A percentile compares a stretch with the other conserved stretches of the same genome.
phyloP scores from a whole-genome alignment of 2,329 filamentous ascomycete genomes.

The Trichoderma guizhouense region DNA sequence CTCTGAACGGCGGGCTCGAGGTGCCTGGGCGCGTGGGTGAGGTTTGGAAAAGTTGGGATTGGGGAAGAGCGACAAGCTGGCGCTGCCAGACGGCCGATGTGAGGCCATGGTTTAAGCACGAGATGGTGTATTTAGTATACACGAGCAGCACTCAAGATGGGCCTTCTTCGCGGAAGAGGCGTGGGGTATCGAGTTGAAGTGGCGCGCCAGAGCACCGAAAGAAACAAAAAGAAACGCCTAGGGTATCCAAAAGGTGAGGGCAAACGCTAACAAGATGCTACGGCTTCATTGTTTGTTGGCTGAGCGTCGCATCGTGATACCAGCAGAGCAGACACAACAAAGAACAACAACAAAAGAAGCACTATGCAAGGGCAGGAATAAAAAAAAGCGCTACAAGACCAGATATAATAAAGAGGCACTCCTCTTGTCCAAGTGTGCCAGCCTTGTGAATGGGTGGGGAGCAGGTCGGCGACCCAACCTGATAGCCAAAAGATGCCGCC shows the following conservation, averaged over 20 bases:
- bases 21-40: slow-evolving; percentile 35
- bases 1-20: slow-evolving; percentile 38
- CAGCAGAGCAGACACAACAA: slow-evolving; percentile 15
- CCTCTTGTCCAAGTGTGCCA: background rate
- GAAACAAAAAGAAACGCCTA: background rate
- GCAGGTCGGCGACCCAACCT: background rate
- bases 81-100: slow-evolving; percentile 35
- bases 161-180: slow-evolving; percentile 29
- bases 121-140: background rate
- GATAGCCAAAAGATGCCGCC: slow-evolving; percentile 4
- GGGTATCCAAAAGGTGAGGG: slow-evolving; percentile 19
- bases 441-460: slow-evolving; percentile 10
- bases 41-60: slow-evolving; percentile 42
- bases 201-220: background rate
- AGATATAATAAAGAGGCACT: slow-evolving; percentile 12
- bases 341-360: background rate
- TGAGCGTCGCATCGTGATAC: slow-evolving; percentile 17
- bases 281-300: slow-evolving; percentile 27
- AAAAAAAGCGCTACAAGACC: slow-evolving; percentile 3
- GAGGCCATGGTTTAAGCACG: slow-evolving; percentile 36
- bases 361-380: slow-evolving; percentile 6
- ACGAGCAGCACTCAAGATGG: background rate
- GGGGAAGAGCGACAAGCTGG: slow-evolving; percentile 57
- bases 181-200: slow-evolving; percentile 3
- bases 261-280: slow-evolving; percentile 23